Evolutionary conservation across 2,329 filamentous ascomycete species (phyloP).

Genomic region (Penicillium sp.): DNA sequence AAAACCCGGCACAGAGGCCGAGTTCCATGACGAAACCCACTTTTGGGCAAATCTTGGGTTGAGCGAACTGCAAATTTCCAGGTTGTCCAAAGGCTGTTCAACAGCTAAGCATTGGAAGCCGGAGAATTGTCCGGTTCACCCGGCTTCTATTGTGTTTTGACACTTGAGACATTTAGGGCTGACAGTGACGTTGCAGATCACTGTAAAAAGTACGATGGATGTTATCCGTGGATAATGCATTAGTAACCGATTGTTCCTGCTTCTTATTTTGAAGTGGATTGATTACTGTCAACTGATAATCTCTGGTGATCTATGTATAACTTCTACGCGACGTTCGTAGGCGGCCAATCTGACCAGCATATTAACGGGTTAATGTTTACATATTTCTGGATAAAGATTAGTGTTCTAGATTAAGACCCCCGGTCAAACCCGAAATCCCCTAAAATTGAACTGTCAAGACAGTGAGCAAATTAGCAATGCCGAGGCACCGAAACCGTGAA

Average conservation of each 20-base stretch:
- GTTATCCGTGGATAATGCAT: neutral
- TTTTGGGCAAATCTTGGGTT: neutral
- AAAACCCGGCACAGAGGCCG: constrained; percentile 5
- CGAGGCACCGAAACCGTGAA: neutral
- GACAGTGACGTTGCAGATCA: neutral
- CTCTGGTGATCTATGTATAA: neutral
- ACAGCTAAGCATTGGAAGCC: neutral
- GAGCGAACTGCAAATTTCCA: neutral
- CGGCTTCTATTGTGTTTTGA: neutral
- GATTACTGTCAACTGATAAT: neutral
- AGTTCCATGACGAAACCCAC: neutral
- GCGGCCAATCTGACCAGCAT: neutral
- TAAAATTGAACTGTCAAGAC: neutral
- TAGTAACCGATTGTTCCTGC: neutral
- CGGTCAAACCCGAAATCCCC: neutral
- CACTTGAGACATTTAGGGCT: neutral
- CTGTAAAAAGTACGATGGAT: neutral
- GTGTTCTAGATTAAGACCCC: neutral
- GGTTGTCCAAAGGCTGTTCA: neutral
- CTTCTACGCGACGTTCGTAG: neutral
- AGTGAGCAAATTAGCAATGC: neutral
- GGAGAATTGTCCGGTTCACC: neutral
- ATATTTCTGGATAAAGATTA: neutral
- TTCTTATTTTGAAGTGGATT: neutral
- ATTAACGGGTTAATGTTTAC: neutral